These are phyloP conservation scores for Pythium folliculosum DNA, from an alignment of 352 stramenopile species.

Conservation along the genomic window DNA sequence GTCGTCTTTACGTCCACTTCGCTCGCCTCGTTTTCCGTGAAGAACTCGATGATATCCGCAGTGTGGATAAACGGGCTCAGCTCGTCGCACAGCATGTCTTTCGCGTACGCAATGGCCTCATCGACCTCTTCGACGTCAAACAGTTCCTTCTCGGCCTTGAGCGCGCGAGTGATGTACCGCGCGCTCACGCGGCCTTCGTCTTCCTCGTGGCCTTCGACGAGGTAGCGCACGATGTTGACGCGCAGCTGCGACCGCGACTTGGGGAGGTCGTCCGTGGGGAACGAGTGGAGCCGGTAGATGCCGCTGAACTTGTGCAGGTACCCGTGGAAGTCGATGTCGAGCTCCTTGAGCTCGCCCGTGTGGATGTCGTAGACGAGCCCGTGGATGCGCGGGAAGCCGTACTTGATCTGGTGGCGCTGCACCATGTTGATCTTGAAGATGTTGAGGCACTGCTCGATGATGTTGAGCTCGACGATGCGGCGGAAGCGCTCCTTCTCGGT, in stretches of 20 bases:
- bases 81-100: conserved; percentile 30
- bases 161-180: conserved; percentile 54
- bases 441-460: conserved; percentile 84
- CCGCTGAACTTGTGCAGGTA: conserved; percentile 51
- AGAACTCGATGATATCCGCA: conserved; percentile 43
- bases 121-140: conserved; percentile 56
- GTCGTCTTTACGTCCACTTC: background rate
- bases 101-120: conserved; percentile 40
- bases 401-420: conserved; percentile 63
- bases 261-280: conserved; percentile 54
- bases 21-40: conserved; percentile 21
- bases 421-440: conserved; percentile 88
- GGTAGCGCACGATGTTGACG: conserved; percentile 56
- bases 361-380: conserved; percentile 75
- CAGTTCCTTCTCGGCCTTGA: conserved; percentile 58
- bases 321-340: conserved; percentile 67
- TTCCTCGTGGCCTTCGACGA: conserved; percentile 62
- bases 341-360: conserved; percentile 56
- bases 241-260: conserved; percentile 50
- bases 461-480: conserved; percentile 80
- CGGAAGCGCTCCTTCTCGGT: conserved; percentile 40
- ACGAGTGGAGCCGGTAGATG: conserved; percentile 59
- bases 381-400: conserved; percentile 71
- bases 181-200: conserved; percentile 50
- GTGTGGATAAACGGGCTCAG: conserved; percentile 46